These are phyloP conservation scores for Cercophora samala DNA, from an alignment of 495 filamentous ascomycete genomes.

Conservation along the genomic window DNA sequence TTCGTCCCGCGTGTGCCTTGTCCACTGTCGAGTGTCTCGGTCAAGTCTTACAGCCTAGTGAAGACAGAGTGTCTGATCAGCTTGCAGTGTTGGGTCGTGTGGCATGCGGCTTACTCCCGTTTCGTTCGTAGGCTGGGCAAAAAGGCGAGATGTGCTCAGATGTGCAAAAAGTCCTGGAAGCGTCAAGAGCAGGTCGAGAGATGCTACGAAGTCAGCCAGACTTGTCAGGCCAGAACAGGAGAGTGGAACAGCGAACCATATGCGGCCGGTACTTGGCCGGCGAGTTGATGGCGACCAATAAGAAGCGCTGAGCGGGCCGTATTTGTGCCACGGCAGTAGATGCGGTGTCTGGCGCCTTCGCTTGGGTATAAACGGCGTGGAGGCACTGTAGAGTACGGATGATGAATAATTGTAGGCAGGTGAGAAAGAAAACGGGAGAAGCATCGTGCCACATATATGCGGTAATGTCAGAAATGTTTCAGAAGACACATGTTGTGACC, in stretches of 20 bases:
- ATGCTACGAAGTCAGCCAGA: neutral
- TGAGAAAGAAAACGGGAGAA: neutral
- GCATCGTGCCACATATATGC: slow-evolving; percentile 8
- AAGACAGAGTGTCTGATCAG: slow-evolving; percentile 15
- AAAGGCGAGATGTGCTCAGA: slow-evolving; percentile 1
- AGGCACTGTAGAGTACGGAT: slow-evolving; percentile 6
- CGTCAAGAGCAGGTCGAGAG: neutral
- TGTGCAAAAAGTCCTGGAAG: neutral
- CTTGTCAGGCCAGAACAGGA: neutral
- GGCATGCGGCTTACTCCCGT: slow-evolving; percentile 23
- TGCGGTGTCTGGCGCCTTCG: neutral
- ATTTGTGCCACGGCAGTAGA: neutral
- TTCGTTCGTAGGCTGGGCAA: slow-evolving; percentile 6
- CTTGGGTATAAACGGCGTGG: slow-evolving; percentile 6
- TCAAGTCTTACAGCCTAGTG: slow-evolving; percentile 9
- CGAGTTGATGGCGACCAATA: neutral
- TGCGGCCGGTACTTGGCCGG: neutral
- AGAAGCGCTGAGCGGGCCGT: neutral
- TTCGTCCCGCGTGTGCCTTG: slow-evolving; percentile 8
- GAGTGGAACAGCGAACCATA: neutral
- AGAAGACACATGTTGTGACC: slow-evolving; percentile 13
- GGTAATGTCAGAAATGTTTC: slow-evolving; percentile 15
- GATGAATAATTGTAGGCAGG: neutral
- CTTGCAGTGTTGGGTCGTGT: slow-evolving; percentile 21
- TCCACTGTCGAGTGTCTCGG: slow-evolving; percentile 11